Percentiles rank a stretch among this genome's conserved stretches.
Conservation (phyloP, 2,329 filamentous ascomycete species). For the Arthrobotrys pseudoclavata region DNA sequence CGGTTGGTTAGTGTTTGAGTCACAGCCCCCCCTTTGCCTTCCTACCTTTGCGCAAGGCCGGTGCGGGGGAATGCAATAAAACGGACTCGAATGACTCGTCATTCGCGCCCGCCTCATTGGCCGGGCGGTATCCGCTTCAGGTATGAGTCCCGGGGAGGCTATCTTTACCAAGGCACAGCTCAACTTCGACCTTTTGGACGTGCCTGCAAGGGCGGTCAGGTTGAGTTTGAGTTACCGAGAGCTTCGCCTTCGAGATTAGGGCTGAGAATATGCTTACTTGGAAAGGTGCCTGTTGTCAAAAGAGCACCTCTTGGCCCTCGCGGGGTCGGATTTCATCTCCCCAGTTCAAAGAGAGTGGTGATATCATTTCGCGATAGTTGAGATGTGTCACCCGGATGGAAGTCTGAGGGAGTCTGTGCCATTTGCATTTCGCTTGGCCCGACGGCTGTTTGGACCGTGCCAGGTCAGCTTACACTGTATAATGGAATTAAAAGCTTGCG, state of each 20-base stretch:
- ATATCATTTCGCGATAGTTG: slow-evolving; percentile 29
- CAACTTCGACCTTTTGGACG: slow-evolving; percentile 17
- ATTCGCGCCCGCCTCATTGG: slow-evolving; percentile 32
- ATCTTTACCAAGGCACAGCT: slow-evolving; percentile 32
- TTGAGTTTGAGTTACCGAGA: slow-evolving; percentile 26
- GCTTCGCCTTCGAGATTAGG: slow-evolving; percentile 19
- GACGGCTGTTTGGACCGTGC: slow-evolving; percentile 4
- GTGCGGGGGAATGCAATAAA: slow-evolving; percentile 28
- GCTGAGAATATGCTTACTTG: slow-evolving; percentile 25
- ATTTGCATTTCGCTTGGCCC: slow-evolving; percentile 5
- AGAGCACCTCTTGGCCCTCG: slow-evolving; percentile 5
- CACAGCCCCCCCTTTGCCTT: slow-evolving; percentile 46
- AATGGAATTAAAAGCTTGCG: slow-evolving; percentile 9
- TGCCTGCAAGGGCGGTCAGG: slow-evolving; percentile 20
- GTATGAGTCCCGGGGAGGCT: slow-evolving; percentile 29
- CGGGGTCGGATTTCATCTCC: slow-evolving; percentile 14
- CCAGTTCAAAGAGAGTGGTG: background rate
- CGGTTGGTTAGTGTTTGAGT: slow-evolving; percentile 42
- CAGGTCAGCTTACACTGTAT: slow-evolving; percentile 19
- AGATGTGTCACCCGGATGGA: slow-evolving; percentile 11
- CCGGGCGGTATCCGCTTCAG: slow-evolving; percentile 29
- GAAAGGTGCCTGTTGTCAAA: slow-evolving; percentile 15
- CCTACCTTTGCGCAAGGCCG: slow-evolving; percentile 30
- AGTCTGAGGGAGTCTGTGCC: slow-evolving; percentile 4
- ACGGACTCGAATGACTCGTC: slow-evolving; percentile 53